Percentiles rank a stretch among this genome's conserved stretches.
Conservation (phyloP, 768 basidiomycete species). For the Lentinula edodes region DNA sequence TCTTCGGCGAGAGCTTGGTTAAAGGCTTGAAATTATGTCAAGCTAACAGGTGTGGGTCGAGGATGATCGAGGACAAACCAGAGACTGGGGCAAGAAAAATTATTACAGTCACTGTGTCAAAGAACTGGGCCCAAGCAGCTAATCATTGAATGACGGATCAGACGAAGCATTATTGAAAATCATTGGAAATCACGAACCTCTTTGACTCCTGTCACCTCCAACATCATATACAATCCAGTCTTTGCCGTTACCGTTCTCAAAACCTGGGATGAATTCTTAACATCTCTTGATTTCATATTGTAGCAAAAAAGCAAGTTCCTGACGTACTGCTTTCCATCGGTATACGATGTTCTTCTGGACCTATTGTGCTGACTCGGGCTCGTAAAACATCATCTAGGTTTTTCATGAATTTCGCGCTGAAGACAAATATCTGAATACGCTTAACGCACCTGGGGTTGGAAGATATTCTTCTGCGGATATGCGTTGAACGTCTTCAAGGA, state of each 20-base stretch:
- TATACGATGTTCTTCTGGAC: slow-evolving; percentile 60
- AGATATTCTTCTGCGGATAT: slow-evolving; percentile 45
- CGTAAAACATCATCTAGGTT: slow-evolving; percentile 54
- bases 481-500: slow-evolving; percentile 49
- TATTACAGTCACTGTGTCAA: slow-evolving; percentile 61
- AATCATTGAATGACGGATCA: not conserved
- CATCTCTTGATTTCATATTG: not conserved
- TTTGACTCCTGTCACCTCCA: slow-evolving; percentile 51
- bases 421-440: not conserved
- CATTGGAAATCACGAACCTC: slow-evolving; percentile 32
- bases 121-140: slow-evolving; percentile 59
- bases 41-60: not conserved
- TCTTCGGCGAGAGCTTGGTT: slow-evolving; percentile 61
- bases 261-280: slow-evolving; percentile 9
- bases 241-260: slow-evolving; percentile 26
- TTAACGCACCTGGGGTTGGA: slow-evolving; percentile 42
- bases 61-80: slow-evolving; percentile 8
- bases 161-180: not conserved
- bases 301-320: not conserved
- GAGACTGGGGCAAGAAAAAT: slow-evolving; percentile 65
- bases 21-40: slow-evolving; percentile 32
- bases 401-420: not conserved
- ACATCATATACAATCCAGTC: slow-evolving; percentile 67
- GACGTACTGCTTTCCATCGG: slow-evolving; percentile 32
- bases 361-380: slow-evolving; percentile 57